Base-by-base conservation (phyloP, 805 yeast species). In the Geotrichum ghanense region DNA sequence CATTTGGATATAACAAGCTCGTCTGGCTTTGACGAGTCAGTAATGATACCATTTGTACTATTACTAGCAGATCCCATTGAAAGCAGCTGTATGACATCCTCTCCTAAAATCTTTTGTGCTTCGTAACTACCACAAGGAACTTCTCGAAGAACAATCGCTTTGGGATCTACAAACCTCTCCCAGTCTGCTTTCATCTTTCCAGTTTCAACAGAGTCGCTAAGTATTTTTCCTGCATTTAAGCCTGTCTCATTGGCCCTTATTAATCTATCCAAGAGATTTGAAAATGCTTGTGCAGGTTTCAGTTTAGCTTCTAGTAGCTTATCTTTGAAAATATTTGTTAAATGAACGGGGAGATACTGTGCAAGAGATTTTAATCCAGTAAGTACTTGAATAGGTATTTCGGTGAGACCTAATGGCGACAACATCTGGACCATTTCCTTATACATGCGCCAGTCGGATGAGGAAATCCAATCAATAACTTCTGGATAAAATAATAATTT, bases 381-480 rank as follows among this genome's bases (percentile, higher is more conserved):
- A 25, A 76, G 57, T n/a, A 79, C 79, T 10, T 72, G 71, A 1
- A 64, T 64, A 2, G 88, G 85, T 3, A 81, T 66, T 46, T 66
- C 63, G 50, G 78, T 82, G 37, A 79, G 63, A 14, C 78, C 76
- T 48, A 83, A 64, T 22, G 79, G 81, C 3, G 81, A 72, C 51
- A 86, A 63, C 73, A 80, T 72, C 52, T 74, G 75, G 20, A 81
- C 68, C 54, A 76, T 63, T 26, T 70, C 68, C 48, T 60, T 67
- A 62, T 81, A 83, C 64, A 81, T 72, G n/a, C 74, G 66, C 49
- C 72, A 56, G 60, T 87, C 95, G 58, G 87, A 82, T 42, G 73
- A 65, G 25, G 70, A 55, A n/a, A 83, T 71, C 94, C 95, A 86
- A 14, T 71, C 71, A 3, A 69, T 55, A 12, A 78, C 55, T 4